These are phyloP conservation scores for Funneliformis mosseae DNA, from an alignment of 192 early-diverging fungal species.

Conservation along the genomic window DNA sequence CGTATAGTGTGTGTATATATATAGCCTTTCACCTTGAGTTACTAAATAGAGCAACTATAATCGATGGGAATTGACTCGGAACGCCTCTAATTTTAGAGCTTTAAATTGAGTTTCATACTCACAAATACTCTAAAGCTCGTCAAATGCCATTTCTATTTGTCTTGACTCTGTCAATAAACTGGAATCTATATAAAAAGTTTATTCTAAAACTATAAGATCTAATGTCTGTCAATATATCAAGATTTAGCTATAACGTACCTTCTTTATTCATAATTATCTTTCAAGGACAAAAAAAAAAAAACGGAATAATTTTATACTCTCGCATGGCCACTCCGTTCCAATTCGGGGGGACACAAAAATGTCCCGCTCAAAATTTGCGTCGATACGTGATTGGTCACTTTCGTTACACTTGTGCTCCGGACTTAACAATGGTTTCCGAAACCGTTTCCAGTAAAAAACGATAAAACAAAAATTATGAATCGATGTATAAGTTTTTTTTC, in stretches of 20 bases:
- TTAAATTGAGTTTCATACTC: background rate
- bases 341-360: too few species aligned
- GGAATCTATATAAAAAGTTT: background rate
- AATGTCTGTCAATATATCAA: background rate
- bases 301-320: too few species aligned
- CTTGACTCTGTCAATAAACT: background rate
- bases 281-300: background rate
- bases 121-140: background rate
- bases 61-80: background rate
- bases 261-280: background rate
- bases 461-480: background rate
- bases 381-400: too few species aligned
- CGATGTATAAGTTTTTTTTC: background rate
- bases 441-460: too few species aligned
- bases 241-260: background rate
- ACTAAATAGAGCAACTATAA: background rate
- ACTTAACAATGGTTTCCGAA: too few species aligned
- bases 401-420: too few species aligned
- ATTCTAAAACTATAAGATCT: background rate
- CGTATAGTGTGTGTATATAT: background rate
- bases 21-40: conserved; percentile 1
- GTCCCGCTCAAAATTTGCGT: too few species aligned
- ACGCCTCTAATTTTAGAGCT: background rate
- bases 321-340: too few species aligned
- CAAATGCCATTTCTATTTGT: background rate